These are phyloP conservation scores for Cordyceps javanica DNA, from an alignment of 2,329 filamentous ascomycete genomes.

Conservation along the genomic window DNA sequence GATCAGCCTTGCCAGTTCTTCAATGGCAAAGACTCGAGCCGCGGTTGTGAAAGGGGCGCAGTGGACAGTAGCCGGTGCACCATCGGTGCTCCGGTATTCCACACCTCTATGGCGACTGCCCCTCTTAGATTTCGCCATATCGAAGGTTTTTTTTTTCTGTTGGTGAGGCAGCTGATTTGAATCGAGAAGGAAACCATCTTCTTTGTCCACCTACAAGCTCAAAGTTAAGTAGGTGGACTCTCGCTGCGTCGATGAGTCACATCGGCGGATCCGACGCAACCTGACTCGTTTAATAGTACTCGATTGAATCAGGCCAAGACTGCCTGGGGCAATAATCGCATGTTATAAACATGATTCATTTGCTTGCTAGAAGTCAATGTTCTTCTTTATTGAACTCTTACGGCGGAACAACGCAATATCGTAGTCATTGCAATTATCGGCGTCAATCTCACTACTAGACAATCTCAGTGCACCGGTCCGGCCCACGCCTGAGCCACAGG, in stretches of 20 bases:
- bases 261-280: neutral
- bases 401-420: too few relatives aligned
- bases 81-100: neutral
- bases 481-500: too few relatives aligned
- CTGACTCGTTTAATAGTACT: neutral
- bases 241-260: neutral
- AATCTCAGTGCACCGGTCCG: too few relatives aligned
- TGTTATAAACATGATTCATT: neutral
- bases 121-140: neutral
- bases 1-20: neutral
- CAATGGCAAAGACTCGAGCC: neutral
- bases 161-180: too few relatives aligned
- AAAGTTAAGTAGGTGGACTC: neutral
- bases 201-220: neutral
- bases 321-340: neutral
- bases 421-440: too few relatives aligned
- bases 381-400: too few relatives aligned
- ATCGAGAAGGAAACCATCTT: too few relatives aligned
- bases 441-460: too few relatives aligned
- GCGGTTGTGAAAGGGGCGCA: neutral
- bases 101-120: neutral
- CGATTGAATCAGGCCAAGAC: neutral
- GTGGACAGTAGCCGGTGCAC: neutral
- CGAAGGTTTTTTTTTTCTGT: neutral
- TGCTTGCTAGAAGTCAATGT: neutral